Evolutionary conservation across 129 eudicot species (phyloP).

Genomic region (Daucus carota): DNA sequence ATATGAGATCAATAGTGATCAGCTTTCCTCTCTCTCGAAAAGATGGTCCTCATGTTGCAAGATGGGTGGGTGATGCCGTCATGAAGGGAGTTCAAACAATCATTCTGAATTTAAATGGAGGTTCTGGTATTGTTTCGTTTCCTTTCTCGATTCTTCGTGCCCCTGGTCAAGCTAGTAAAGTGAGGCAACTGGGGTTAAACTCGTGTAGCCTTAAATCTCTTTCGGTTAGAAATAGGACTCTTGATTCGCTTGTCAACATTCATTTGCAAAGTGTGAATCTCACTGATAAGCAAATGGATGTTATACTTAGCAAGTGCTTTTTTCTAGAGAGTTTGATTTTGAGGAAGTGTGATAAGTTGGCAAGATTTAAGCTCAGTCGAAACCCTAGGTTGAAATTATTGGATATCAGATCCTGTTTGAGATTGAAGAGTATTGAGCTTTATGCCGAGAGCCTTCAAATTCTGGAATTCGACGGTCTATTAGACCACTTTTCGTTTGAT

Average conservation of each 20-base stretch:
- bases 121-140: not conserved
- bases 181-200: conserved; percentile 11
- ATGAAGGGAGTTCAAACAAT: conserved; percentile 13
- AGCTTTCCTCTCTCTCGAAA: conserved; percentile 6
- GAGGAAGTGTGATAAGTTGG: conserved; percentile 6
- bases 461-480: not conserved
- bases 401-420: conserved; percentile 8
- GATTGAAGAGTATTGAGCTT: not conserved
- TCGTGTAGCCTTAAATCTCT: conserved; percentile 4
- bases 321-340: conserved; percentile 13
- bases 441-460: no score
- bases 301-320: not conserved
- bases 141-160: not conserved
- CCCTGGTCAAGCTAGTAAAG: not conserved
- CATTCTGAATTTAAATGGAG: conserved; percentile 6
- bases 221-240: not conserved
- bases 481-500: not conserved
- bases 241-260: not conserved
- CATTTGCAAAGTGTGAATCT: conserved; percentile 5
- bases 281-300: conserved; percentile 13
- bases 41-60: not conserved
- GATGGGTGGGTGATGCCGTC: conserved; percentile 15
- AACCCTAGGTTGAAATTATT: conserved; percentile 2
- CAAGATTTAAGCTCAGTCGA: conserved; percentile 5
- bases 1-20: conserved; percentile 8